A percentile compares a stretch with the other conserved stretches of the same genome.
These are phyloP conservation scores for Parastagonospora avenae DNA, from an alignment of 2,329 filamentous ascomycete genomes.

Conservation along the genomic window DNA sequence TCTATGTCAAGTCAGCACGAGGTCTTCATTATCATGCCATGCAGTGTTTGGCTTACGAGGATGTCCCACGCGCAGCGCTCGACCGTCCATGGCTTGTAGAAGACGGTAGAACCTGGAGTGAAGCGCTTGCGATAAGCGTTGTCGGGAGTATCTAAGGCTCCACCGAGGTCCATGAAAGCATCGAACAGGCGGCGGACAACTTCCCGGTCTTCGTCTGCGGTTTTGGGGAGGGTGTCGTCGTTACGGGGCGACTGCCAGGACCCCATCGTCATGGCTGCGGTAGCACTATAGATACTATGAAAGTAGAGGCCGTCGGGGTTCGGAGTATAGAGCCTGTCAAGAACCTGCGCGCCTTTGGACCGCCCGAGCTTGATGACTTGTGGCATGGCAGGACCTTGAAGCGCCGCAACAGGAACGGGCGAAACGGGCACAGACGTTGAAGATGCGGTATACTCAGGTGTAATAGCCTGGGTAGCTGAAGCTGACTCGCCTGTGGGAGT, in stretches of 20 bases:
- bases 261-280: neutral
- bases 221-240: slow-evolving; percentile 11
- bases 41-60: slow-evolving; percentile 5
- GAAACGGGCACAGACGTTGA: too few species aligned
- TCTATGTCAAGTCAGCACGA: neutral
- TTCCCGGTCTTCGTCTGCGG: slow-evolving; percentile 6
- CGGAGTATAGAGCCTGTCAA: slow-evolving; percentile 1
- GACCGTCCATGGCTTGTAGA: slow-evolving; percentile 15
- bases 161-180: slow-evolving; percentile 12
- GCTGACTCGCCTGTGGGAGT: too few species aligned
- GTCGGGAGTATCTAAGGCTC: slow-evolving; percentile 4
- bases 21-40: neutral
- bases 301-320: slow-evolving; percentile 9
- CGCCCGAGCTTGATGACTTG: neutral
- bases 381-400: neutral
- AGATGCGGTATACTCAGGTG: too few species aligned
- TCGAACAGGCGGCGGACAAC: slow-evolving; percentile 1
- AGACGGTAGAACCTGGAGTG: slow-evolving; percentile 1
- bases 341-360: slow-evolving; percentile 5
- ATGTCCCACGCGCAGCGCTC: slow-evolving; percentile 18
- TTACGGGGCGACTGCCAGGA: slow-evolving; percentile 8
- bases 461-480: too few species aligned
- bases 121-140: slow-evolving; percentile 18
- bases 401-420: neutral
- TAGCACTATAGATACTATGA: slow-evolving; percentile 5